phyloP scores from a whole-genome alignment of 176 grass and related monocot genomes.

The Tuctoria greenei region DNA sequence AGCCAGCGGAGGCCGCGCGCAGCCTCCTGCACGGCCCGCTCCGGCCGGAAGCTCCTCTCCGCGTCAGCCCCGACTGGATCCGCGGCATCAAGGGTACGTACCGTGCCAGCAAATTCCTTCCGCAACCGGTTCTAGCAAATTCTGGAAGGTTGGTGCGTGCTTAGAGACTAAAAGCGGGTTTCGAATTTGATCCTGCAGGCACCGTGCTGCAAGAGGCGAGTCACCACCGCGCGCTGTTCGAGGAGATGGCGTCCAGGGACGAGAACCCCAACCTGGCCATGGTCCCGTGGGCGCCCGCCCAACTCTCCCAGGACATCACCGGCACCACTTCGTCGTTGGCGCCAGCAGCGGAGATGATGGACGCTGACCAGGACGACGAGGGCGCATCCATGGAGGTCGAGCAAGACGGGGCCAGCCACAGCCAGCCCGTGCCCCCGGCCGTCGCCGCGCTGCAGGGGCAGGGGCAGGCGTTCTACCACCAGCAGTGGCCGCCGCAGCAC shows the following conservation, averaged over 20 bases:
- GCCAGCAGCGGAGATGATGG: conserved; percentile 22
- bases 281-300: conserved; percentile 36
- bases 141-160: background rate
- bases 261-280: conserved; percentile 33
- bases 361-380: conserved; percentile 38
- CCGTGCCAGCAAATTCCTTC: background rate
- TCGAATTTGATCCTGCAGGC: conserved; percentile 15
- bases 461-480: conserved; percentile 1
- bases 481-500: conserved; percentile 25
- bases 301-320: background rate
- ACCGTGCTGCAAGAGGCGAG: conserved; percentile 34
- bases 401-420: background rate
- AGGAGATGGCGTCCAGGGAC: background rate
- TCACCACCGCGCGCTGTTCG: conserved; percentile 21
- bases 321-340: background rate
- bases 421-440: background rate
- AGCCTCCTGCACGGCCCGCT: conserved; percentile 30
- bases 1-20: conserved; percentile 32
- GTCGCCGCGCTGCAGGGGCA: background rate
- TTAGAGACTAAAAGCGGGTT: background rate
- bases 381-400: conserved; percentile 44
- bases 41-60: conserved; percentile 26
- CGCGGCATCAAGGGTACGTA: conserved; percentile 41
- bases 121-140: background rate
- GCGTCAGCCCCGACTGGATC: conserved; percentile 46